A percentile compares a stretch with the other conserved stretches of the same genome.
These are phyloP conservation scores for Rhynchospora pubera DNA, from an alignment of 176 grass and related monocot species.

Conservation along the genomic window DNA sequence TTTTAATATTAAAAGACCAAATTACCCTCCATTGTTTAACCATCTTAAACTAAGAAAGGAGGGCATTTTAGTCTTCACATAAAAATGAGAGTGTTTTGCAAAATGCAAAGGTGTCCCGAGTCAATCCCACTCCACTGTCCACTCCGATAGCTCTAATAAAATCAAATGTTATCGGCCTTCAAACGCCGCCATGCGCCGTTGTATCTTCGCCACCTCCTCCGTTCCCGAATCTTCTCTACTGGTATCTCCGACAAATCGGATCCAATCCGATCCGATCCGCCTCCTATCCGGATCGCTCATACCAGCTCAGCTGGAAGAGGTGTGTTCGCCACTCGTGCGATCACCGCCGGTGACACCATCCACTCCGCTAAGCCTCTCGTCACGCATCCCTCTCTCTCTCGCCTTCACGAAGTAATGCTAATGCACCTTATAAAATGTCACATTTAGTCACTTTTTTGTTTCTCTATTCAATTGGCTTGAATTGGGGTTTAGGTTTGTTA, in stretches of 20 bases:
- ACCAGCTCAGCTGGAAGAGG: constrained; percentile 64
- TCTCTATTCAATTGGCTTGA: neutral
- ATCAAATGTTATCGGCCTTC: constrained; percentile 2
- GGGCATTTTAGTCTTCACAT: no score
- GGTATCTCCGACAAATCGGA: neutral
- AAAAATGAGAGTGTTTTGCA: no score
- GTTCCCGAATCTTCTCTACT: constrained; percentile 14
- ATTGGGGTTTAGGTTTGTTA: constrained; percentile 59
- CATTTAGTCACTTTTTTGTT: neutral
- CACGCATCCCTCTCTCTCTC: constrained; percentile 46
- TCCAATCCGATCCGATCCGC: constrained; percentile 21
- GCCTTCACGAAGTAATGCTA: constrained; percentile 42
- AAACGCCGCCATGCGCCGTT: neutral
- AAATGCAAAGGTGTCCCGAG: no score
- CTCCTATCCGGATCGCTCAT: constrained; percentile 48
- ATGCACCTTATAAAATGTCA: neutral
- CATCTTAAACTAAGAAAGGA: no score
- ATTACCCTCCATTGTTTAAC: no score
- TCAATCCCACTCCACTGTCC: no score
- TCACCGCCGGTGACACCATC: constrained; percentile 47
- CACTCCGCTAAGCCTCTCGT: constrained; percentile 71
- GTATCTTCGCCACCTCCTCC: neutral
- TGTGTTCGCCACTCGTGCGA: constrained; percentile 57
- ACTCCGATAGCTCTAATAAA: neutral
- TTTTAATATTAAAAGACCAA: no score